Conservation (phyloP, 495 filamentous ascomycete genomes). For the Amorphotheca resinae region DNA sequence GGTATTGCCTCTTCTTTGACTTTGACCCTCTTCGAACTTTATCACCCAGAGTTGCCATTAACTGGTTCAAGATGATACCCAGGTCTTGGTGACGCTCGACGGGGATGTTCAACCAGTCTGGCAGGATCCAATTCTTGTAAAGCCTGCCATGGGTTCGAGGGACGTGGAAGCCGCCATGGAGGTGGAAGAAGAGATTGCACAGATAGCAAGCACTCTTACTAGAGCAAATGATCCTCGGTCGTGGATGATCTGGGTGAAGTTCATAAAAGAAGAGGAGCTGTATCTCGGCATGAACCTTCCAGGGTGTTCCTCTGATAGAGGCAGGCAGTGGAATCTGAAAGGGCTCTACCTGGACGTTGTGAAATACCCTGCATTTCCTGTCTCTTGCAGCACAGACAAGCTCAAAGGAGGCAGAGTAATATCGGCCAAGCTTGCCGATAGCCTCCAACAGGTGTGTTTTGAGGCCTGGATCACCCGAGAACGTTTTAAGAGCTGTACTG, state of each 20-base stretch:
- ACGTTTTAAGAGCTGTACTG: slow-evolving; percentile 1
- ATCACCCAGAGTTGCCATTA: slow-evolving; percentile 5
- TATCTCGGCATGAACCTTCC: slow-evolving; percentile 29
- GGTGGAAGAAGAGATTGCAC: slow-evolving; percentile 19
- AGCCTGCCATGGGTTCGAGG: slow-evolving; percentile 15
- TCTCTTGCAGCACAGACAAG: slow-evolving; percentile 21
- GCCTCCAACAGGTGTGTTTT: slow-evolving; percentile 19
- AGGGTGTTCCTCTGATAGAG: not conserved
- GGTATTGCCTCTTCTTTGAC: slow-evolving; percentile 9
- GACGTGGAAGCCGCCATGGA: slow-evolving; percentile 13
- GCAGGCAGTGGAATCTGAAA: slow-evolving; percentile 9
- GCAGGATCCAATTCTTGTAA: slow-evolving; percentile 14
- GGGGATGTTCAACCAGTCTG: slow-evolving; percentile 16
- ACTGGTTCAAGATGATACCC: not conserved
- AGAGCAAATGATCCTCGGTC: slow-evolving; percentile 24
- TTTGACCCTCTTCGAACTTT: slow-evolving; percentile 8
- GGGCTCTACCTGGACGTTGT: slow-evolving; percentile 17
- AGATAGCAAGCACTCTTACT: slow-evolving; percentile 28
- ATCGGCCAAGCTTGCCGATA: slow-evolving; percentile 22
- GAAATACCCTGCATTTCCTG: slow-evolving; percentile 14
- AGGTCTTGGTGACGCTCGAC: not conserved
- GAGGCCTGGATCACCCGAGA: slow-evolving; percentile 9
- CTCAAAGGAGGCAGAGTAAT: slow-evolving; percentile 17
- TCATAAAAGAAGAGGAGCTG: slow-evolving; percentile 30
- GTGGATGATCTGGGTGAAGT: slow-evolving; percentile 15